Evolutionary conservation across 768 basidiomycete genomes (phyloP).

Genomic region (Rhizopogon sp.): DNA sequence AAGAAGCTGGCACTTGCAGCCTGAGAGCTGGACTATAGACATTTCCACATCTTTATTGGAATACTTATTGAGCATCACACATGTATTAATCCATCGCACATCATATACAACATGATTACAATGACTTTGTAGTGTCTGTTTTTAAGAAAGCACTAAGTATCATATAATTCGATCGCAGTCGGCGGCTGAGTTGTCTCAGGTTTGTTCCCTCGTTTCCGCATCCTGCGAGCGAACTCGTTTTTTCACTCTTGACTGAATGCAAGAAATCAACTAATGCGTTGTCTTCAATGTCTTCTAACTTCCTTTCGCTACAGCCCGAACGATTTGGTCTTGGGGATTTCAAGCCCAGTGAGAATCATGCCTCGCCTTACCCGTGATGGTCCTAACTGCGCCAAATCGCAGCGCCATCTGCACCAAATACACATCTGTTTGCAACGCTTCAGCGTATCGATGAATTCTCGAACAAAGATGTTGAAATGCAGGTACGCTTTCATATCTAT

Average conservation of each 20-base stretch:
- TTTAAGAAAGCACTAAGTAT: no score
- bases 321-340: background rate
- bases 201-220: background rate
- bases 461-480: slow-evolving; percentile 72
- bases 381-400: background rate
- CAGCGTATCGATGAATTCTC: slow-evolving; percentile 49
- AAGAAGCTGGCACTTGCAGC: slow-evolving; percentile 59
- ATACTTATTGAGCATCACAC: slow-evolving; percentile 21
- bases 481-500: slow-evolving; percentile 35
- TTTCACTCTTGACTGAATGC: background rate
- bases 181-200: background rate
- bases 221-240: background rate
- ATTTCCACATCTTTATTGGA: slow-evolving; percentile 24
- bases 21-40: slow-evolving; percentile 13
- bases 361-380: no score
- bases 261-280: background rate
- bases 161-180: background rate
- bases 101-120: slow-evolving; percentile 1
- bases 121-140: background rate
- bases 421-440: slow-evolving; percentile 35
- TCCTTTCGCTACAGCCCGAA: background rate
- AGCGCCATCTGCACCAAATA: background rate
- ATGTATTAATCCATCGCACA: slow-evolving; percentile 6
- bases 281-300: slow-evolving; percentile 1
- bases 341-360: background rate